These are phyloP conservation scores for Cupressus sempervirens DNA, from an alignment of 75 land plant genomes.

Conservation along the genomic window DNA sequence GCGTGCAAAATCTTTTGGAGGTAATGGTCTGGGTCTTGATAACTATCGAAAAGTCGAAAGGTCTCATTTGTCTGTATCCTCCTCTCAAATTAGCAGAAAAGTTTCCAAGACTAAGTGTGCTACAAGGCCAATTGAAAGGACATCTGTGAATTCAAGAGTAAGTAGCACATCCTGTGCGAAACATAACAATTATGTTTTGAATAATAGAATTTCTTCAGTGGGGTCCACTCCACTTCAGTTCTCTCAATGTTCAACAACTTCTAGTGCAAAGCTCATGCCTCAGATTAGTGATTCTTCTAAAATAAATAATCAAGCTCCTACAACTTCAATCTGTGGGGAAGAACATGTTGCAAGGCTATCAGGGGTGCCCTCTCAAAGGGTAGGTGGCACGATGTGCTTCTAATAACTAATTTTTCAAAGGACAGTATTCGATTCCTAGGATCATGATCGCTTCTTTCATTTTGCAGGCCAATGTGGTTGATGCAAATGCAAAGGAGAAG, in stretches of 20 bases:
- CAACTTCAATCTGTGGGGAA: background rate
- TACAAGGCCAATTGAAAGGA: conserved; percentile 3
- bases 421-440: background rate
- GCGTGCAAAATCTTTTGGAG: conserved; percentile 31
- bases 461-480: conserved; percentile 4
- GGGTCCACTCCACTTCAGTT: background rate
- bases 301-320: background rate
- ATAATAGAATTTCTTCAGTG: background rate
- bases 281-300: background rate
- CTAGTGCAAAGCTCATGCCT: background rate
- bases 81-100: background rate
- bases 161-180: background rate
- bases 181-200: background rate
- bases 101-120: background rate
- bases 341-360: background rate
- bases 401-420: background rate
- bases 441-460: background rate
- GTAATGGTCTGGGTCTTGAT: background rate
- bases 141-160: background rate
- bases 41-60: background rate
- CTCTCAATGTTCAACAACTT: conserved; percentile 2
- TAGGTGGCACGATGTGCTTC: conserved; percentile 4
- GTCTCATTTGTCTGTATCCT: background rate
- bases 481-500: conserved; percentile 38
- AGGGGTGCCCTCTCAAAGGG: background rate